Base-by-base conservation (phyloP, 2,329 filamentous ascomycete species). In the Penicillium sp. region DNA sequence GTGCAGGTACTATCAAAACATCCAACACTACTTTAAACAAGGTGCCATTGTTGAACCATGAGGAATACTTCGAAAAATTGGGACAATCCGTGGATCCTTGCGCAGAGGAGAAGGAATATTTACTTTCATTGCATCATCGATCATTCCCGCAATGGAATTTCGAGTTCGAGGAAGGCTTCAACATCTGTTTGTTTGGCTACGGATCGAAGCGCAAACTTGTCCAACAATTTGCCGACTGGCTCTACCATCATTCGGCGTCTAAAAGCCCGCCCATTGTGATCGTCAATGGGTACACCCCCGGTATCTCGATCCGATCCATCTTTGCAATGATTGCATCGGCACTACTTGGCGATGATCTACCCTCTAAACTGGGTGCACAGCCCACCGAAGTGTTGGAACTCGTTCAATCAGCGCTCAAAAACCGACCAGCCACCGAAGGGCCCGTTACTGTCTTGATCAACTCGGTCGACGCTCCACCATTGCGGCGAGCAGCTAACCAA, bases 141-240 rank as follows among this genome's bases (percentile, higher is more conserved):
- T 91, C 89, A 0, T 97, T 96, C 70, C 83, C 88, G 1, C 94
- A 97, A 70, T 99, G 94, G 94, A 77, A 83, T 0, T 97, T 97
- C 70, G 94, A 99, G 77, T 82, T 97, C 15, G 81, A 86, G 5
- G 86, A 96, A 70, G 86, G 87, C 22, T 97, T 96, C 78, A 92
- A 90, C 67, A 79, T 97, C 49, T 96, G 94, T 69, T 77, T 97
- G 0, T 97, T 95, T 70, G 94, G 94, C 27, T 96, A 91, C 70
- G 94, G 94, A 1, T 96, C 92, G 2, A 99, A 99, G 74, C 82
- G 89, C 31, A 76, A 79, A 3, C 82, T 97, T 1, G 79, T 93
- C 9, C 85, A 87, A 56, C 81, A 83, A 42, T 95, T 96, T 70
- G 92, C 90, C 0, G 82, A 85, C 53, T 84, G 90, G 71, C 68